phyloP scores from a whole-genome alignment of 1,139 yeast genomes.

The Yamadazyma conglobata region DNA sequence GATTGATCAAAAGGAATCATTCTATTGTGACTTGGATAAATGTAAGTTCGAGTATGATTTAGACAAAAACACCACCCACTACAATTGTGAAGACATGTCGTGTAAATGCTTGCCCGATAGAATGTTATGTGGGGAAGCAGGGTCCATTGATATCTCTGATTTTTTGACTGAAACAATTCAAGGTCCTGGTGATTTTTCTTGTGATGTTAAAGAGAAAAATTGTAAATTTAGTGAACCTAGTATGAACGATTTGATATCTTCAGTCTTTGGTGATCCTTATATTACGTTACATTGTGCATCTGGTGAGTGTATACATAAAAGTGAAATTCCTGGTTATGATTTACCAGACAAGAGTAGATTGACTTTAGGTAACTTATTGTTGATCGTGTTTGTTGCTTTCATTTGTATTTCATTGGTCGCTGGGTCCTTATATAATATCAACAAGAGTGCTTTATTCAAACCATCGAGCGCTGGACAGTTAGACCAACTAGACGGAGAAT shows the following conservation, averaged over 20 bases:
- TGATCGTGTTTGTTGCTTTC: conserved; percentile 49
- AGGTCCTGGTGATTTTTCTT: conserved; percentile 91
- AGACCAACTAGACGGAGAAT: conserved; percentile 32
- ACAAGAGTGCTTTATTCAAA: conserved; percentile 62
- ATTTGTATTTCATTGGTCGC: conserved; percentile 36
- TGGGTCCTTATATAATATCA: conserved; percentile 49
- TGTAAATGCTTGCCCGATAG: conserved; percentile 90
- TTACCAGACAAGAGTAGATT: conserved; percentile 57
- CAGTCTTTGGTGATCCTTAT: conserved; percentile 89
- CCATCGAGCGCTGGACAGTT: conserved; percentile 20
- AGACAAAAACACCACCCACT: conserved; percentile 64
- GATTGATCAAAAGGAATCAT: conserved; percentile 87
- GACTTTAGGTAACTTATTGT: conserved; percentile 46
- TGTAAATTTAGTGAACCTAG: conserved; percentile 92
- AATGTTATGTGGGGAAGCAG: conserved; percentile 91
- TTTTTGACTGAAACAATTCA: conserved; percentile 82
- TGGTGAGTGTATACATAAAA: conserved; percentile 88
- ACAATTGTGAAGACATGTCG: conserved; percentile 68
- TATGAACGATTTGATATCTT: conserved; percentile 85
- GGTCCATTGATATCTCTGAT: conserved; percentile 92
- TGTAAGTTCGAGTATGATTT: conserved; percentile 72
- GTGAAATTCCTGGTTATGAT: conserved; percentile 88
- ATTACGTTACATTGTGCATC: conserved; percentile 77
- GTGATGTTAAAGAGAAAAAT: conserved; percentile 56
- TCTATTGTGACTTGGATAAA: conserved; percentile 74